Base-by-base conservation (phyloP, 371 early-diverging fungal species). In the Mucor ambiguus region DNA sequence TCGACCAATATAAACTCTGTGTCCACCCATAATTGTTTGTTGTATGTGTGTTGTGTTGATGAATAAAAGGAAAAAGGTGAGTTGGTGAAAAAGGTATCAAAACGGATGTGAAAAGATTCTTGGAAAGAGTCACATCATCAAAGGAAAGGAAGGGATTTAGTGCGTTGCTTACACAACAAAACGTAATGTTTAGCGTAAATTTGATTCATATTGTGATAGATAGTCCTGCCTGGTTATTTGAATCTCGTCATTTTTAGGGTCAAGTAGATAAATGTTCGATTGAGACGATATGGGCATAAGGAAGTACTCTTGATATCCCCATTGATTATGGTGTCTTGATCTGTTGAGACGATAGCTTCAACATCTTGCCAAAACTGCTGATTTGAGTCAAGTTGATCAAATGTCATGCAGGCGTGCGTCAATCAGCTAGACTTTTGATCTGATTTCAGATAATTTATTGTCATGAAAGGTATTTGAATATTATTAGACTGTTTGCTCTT, bases 1-100 rank as follows among this genome's bases (percentile, higher is more conserved):
- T 70, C 78, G 84, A 28, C 90, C 90, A 72, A 90, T 75, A 59
- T 89, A 90, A 52, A 90, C 84, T 76, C 89, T 81, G 56, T 85
- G 77, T 64, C 70, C 65, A 30, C 79, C 77, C 84, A 83, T 84
- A 58, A 24, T 46, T 20, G 22, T 26, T 41, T 26, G 37, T 52
- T 54, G 49, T 30, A 59, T 18, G 30, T 52, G 24, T 48, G 48
- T 48, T 10, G 28, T 14, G 52, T 52, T 41, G 41, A 18, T 41
- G 41, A 41, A 41, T 41, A 67, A 29, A 58, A 68, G 58, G 58
- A 28, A 66, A 30, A 59, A 38, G 32, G 32, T 2, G 24, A 26
- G 52, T 28, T 28, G 52, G 28, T 22, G 49, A 26, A 49, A 61
- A 60, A 54, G 24, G 32, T 43, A 68, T 32, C 48, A 68, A 68